These are phyloP conservation scores for Chaetomium tenue DNA, from an alignment of 495 filamentous ascomycete species.

Conservation along the genomic window DNA sequence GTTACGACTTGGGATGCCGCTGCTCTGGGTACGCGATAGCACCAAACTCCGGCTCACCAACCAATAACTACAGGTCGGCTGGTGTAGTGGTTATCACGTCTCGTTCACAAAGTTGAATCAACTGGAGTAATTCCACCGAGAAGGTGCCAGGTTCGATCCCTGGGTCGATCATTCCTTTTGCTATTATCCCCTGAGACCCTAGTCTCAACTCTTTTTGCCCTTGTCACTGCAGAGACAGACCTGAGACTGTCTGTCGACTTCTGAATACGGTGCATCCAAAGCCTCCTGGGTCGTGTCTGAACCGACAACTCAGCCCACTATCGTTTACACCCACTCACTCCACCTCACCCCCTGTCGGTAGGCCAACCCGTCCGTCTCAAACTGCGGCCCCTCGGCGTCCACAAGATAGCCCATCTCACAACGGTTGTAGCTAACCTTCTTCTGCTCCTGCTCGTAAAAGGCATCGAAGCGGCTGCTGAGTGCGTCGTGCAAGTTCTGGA, in stretches of 20 bases:
- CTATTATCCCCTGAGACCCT: not conserved
- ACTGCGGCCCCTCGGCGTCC: conserved; percentile 61
- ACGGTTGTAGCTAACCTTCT: conserved; percentile 51
- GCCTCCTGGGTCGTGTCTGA: not conserved
- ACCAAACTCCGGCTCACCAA: not conserved
- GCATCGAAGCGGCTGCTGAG: conserved; percentile 53
- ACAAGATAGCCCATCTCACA: conserved; percentile 62
- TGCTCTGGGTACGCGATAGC: too few relatives aligned
- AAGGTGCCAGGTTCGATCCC: conserved; percentile 29
- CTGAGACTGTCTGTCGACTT: too few relatives aligned
- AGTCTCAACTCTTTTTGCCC: not conserved
- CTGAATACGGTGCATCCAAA: too few relatives aligned
- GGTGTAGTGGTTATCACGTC: conserved; percentile 30
- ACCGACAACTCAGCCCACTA: not conserved
- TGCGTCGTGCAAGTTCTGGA: conserved; percentile 43
- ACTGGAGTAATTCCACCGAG: conserved; percentile 18
- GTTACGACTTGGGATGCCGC: too few relatives aligned
- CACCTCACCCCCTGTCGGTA: conserved; percentile 32
- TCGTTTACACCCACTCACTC: conserved; percentile 34
- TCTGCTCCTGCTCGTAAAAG: conserved; percentile 54
- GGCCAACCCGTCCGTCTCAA: conserved; percentile 34
- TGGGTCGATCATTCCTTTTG: conserved; percentile 24
- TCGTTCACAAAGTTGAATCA: conserved; percentile 23
- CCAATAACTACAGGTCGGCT: conserved; percentile 11
- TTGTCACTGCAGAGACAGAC: not conserved